These are phyloP conservation scores for Lichtheimia ramosa DNA, from an alignment of 371 early-diverging fungal species.

Conservation along the genomic window DNA sequence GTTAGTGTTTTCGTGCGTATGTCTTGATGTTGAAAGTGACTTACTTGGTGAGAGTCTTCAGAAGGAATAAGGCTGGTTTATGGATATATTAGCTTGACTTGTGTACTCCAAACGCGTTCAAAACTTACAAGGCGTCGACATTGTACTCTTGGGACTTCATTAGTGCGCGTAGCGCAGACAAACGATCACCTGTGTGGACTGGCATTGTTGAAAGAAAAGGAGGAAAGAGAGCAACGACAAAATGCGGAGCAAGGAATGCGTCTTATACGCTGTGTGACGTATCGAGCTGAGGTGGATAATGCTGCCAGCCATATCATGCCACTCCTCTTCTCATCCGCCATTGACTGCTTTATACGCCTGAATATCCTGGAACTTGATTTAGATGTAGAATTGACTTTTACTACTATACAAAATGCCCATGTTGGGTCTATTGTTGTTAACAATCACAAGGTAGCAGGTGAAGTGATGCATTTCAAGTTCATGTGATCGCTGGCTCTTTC, in stretches of 20 bases:
- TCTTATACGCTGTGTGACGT: not conserved
- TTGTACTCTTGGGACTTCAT: slow-evolving; percentile 64
- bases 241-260: not conserved
- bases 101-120: not conserved
- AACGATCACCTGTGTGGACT: slow-evolving; percentile 56
- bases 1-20: not conserved
- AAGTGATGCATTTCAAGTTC: too few species aligned
- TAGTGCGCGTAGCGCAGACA: slow-evolving; percentile 66
- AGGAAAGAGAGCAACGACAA: not conserved
- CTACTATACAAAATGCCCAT: too few species aligned
- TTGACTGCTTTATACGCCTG: too few species aligned
- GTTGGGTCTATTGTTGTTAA: too few species aligned
- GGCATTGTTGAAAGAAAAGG: slow-evolving; percentile 24
- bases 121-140: slow-evolving; percentile 72
- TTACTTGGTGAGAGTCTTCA: slow-evolving; percentile 94
- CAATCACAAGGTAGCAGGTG: too few species aligned
- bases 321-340: too few species aligned
- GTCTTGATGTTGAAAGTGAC: not conserved
- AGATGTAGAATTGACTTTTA: too few species aligned
- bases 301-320: too few species aligned
- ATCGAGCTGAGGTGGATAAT: too few species aligned
- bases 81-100: not conserved
- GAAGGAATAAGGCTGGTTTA: slow-evolving; percentile 81
- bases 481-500: too few species aligned
- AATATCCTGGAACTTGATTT: too few species aligned